Percentiles rank a stretch among this genome's conserved stretches.
These are phyloP conservation scores for Schizophyllum commune DNA, from an alignment of 1,284 basidiomycete species.

Conservation along the genomic window DNA sequence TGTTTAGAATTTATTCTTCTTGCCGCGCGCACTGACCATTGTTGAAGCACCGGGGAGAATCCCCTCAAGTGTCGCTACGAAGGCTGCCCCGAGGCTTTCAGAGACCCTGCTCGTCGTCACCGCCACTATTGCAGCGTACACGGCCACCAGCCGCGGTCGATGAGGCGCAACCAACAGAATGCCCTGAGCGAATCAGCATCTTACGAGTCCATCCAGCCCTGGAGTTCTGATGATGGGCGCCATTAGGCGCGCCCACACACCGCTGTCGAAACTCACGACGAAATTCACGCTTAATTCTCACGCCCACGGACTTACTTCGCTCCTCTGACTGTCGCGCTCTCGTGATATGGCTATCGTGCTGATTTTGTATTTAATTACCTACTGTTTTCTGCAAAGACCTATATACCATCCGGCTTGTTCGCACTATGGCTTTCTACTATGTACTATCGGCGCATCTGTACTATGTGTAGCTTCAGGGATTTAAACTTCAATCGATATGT, in stretches of 20 bases:
- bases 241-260: neutral
- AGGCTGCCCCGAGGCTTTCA: slow-evolving; percentile 44
- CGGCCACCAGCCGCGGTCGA: slow-evolving; percentile 39
- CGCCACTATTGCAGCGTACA: slow-evolving; percentile 51
- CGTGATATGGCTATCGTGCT: no score
- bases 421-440: neutral
- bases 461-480: neutral
- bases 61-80: slow-evolving; percentile 46
- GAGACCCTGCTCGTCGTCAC: slow-evolving; percentile 55
- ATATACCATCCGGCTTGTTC: neutral
- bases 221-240: no score
- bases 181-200: slow-evolving; percentile 3
- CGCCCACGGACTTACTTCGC: neutral
- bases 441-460: neutral
- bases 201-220: slow-evolving; percentile 6
- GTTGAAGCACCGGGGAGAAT: slow-evolving; percentile 37
- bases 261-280: neutral
- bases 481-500: neutral
- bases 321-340: neutral
- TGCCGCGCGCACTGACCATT: slow-evolving; percentile 3
- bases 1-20: slow-evolving; percentile 16
- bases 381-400: no score
- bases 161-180: slow-evolving; percentile 30
- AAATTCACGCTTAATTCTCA: neutral
- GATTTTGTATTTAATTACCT: no score